These are phyloP conservation scores for Theobroma cacao DNA, from an alignment of 345 rosid genomes.

Conservation along the genomic window DNA sequence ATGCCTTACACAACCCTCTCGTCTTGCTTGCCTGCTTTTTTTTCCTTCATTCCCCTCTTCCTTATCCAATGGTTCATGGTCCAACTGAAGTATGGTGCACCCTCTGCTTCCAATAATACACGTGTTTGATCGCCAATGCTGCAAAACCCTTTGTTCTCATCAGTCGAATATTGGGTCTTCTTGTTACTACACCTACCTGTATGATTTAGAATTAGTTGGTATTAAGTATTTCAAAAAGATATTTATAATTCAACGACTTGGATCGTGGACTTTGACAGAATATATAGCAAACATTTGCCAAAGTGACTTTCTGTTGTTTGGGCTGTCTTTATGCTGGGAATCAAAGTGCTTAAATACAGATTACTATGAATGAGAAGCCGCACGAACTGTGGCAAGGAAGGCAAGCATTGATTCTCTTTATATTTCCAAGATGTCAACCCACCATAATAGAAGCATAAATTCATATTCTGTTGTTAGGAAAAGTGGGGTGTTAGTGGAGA, in stretches of 20 bases:
- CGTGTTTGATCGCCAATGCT: not conserved
- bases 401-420: conserved; percentile 8
- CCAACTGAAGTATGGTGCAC: not conserved
- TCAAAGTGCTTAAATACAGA: not conserved
- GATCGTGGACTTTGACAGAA: not conserved
- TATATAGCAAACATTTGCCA: not conserved
- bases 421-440: not conserved
- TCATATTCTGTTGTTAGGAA: conserved; percentile 5
- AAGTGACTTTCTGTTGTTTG: not conserved
- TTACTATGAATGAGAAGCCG: not conserved
- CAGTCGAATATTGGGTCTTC: not conserved
- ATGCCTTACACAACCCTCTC: not conserved
- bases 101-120: not conserved
- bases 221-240: too few relatives aligned
- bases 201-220: not conserved
- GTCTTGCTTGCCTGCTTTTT: not conserved
- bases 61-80: not conserved
- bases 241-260: not conserved
- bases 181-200: not conserved
- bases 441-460: conserved; percentile 10
- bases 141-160: not conserved
- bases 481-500: conserved; percentile 8
- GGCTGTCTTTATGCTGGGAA: not conserved
- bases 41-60: too few relatives aligned
- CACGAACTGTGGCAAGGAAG: conserved; percentile 11